Base-by-base conservation (phyloP, 805 yeast genomes). In the Kodamaea nitidulidarum region DNA sequence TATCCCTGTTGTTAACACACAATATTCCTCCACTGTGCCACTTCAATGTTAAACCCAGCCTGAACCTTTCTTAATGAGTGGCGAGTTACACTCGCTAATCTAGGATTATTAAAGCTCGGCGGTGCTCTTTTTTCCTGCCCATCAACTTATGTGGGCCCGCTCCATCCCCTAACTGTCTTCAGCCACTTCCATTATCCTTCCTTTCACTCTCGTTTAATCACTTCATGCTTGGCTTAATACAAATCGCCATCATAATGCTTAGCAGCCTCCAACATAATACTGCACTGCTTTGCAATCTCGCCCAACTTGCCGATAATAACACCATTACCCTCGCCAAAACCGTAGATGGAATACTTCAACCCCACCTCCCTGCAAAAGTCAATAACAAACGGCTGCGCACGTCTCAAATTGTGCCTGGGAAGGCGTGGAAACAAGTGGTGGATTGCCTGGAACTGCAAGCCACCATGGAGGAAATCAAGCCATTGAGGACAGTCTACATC, bases 401-500 rank as follows among this genome's bases (percentile, higher is more conserved):
- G 67, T 44, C 96, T 71, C 53, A 88, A 75, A 55, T 88, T 88
- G 60, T 88, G 96, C 42, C 96, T 73, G 15, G 96, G 96, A 51
- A 88, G 58, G 42, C 96, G 69, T 20, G 96, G 96, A 59, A 88
- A 88, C 50, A 88, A 67, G 56, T 88, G 96, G 58, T 88, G 96
- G 37, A 88, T 78, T 0, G 90, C 93, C 57, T 88, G 96, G 66
- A 86, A 88, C 60, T 88, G 96, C 39, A 88, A 71, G 0, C 96
- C 96, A 7, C 96, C 96, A 54, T 88, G 96, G 54, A 88, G 70
- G 51, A 78, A 88, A 58, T 88, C 96, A 35, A 88, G 70, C 96
- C 96, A 88, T 45, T 76, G 81, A 2, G 96, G 96, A 65, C 96
- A 88, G 51, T 84, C 91, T 24, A 88, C 95, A 56, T 88, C 96